A percentile compares a stretch with the other conserved stretches of the same genome.
phyloP scores from a whole-genome alignment of 768 basidiomycete genomes.

The Boletales sp. region DNA sequence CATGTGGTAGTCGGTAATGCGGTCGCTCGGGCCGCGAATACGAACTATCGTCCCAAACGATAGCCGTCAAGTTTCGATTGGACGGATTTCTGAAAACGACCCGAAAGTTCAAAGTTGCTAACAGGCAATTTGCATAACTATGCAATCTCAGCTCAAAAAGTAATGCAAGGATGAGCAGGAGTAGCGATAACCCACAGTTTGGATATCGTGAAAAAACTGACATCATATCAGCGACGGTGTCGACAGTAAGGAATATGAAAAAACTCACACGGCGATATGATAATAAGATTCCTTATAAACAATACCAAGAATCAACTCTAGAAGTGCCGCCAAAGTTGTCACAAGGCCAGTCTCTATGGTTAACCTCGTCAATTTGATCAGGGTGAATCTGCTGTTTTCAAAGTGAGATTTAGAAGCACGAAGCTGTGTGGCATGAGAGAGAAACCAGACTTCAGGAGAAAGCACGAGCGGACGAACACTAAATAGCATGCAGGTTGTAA shows the following conservation, averaged over 20 bases:
- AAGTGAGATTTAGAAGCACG: slow-evolving; percentile 7
- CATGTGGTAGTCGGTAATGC: too few relatives aligned
- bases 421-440: slow-evolving; percentile 7
- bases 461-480: slow-evolving; percentile 3
- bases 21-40: too few relatives aligned
- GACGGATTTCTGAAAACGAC: slow-evolving; percentile 4
- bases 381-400: background rate
- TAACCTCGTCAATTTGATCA: slow-evolving; percentile 15
- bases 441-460: background rate
- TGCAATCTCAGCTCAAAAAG: background rate
- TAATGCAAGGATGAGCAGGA: too few relatives aligned
- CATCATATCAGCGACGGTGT: background rate
- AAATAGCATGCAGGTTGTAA: slow-evolving; percentile 18
- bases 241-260: background rate
- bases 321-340: slow-evolving; percentile 15
- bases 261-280: slow-evolving; percentile 18
- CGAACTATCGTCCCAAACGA: slow-evolving; percentile 4
- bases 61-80: background rate
- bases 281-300: background rate
- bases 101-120: slow-evolving; percentile 16
- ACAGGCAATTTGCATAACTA: slow-evolving; percentile 18
- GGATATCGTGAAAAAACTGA: slow-evolving; percentile 12
- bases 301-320: slow-evolving; percentile 14
- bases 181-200: slow-evolving; percentile 9
- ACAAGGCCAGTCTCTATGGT: slow-evolving; percentile 24